Base-by-base conservation (phyloP, 768 basidiomycete species). In the Phaffia tasmanica region DNA sequence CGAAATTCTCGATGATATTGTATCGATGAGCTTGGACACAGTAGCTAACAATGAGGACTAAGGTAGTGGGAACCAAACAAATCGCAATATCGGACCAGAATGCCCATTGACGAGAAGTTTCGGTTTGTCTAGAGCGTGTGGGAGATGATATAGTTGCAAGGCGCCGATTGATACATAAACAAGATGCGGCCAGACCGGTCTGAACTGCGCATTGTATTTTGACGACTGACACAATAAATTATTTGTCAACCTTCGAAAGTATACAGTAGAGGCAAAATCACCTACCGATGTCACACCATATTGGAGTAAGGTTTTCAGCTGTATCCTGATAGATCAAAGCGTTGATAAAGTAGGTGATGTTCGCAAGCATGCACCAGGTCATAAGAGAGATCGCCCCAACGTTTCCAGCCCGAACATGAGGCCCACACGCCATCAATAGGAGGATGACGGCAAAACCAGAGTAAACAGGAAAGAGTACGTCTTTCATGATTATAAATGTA, bases 231-330 rank as follows among this genome's bases (percentile, higher is more conserved):
- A 9, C 16, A 23, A 16, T 25, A 42, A 62, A 19, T 19, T 11
- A 19, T 27, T 18, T 61, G 58, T 54, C 16, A 62, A 54, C 58
- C 19, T 21, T 19, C 25, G 1, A 9, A 62, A 25, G 32, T 1
- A 3, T 27, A n/a, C 3, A 21, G n/a, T 5, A 42, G 35, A 42
- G 11, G 35, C 35, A 11, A 11, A 4, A 11, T 42, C 54, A 73
- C 83, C 68, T 62, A 87, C 86, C 78, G 47, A 91, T 84, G 72
- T 91, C 88, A 73, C 88, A 90, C 86, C 86, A 91, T 9, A 82
- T 79, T 0, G 82, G 79, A 19, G 77, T 78, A 56, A 70, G 74
- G 32, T 82, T 74, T 29, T 78, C 73, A 6, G 77, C 74, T 71
- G 81, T 83, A n/a, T 77, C 80, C 54, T 78, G 75, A 86, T 86